phyloP scores from a whole-genome alignment of 225 moss, liverwort and hornwort genomes.

The Antitrichia curtipendula region DNA sequence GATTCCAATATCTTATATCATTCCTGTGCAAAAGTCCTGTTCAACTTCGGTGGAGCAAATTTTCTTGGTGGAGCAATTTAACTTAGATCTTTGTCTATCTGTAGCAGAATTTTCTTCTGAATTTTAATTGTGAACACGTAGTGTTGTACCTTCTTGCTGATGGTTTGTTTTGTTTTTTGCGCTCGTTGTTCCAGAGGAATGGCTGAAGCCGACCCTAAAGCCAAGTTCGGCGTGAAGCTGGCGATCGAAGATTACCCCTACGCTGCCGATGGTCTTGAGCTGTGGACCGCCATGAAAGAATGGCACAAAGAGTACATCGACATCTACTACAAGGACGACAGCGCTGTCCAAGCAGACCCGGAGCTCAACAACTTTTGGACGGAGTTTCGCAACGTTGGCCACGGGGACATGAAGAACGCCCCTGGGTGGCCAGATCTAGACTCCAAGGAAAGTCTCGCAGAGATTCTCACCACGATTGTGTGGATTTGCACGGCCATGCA shows the following conservation, averaged over 20 bases:
- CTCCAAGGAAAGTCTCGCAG: constrained; percentile 18
- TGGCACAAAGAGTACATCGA: constrained; percentile 35
- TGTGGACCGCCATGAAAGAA: constrained; percentile 28
- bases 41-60: background rate
- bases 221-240: constrained; percentile 30
- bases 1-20: background rate
- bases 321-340: constrained; percentile 23
- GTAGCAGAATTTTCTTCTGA: background rate
- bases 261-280: constrained; percentile 34
- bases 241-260: constrained; percentile 41
- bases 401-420: constrained; percentile 14
- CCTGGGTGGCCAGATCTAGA: constrained; percentile 16
- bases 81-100: background rate
- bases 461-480: constrained; percentile 26
- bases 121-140: no score
- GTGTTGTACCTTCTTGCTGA: background rate
- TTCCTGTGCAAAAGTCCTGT: background rate
- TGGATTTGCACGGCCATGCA: constrained; percentile 56
- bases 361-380: constrained; percentile 20
- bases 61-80: background rate
- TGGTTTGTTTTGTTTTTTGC: background rate
- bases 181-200: constrained; percentile 6
- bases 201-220: constrained; percentile 11
- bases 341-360: background rate
- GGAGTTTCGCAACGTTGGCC: constrained; percentile 19